Base-by-base conservation (phyloP, 106 monocot genomes). In the Dendrobium chrysotoxum region DNA sequence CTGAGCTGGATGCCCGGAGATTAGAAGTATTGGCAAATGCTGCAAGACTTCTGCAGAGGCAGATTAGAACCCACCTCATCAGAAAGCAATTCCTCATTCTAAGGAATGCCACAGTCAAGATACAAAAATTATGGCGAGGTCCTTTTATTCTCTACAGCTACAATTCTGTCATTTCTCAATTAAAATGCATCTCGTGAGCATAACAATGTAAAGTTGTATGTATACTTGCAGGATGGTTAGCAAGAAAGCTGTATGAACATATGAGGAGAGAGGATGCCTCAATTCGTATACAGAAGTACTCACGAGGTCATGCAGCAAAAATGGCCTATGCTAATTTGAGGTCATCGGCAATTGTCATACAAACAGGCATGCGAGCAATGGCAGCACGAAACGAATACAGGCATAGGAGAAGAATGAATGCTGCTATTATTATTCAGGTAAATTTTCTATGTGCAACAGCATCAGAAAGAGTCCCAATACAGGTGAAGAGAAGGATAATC, bases 1-100 rank as follows among this genome's bases (percentile, higher is more conserved):
- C 95, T 77, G 95, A 95, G 78, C 87, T 99, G 58, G 99, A 99
- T 88, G 95, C 99, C 79, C 82, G 95, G 84, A 93, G 99, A 87
- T 87, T 85, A 80, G 99, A 99, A 79, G 87, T 99, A 18, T 85
- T 99, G 80, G 91, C 91, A 83, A 90, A 89, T 86, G 95, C 95
- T 67, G 88, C 90, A 68, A 93, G 78, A 78, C 77, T 79, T 21
- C 88, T 99, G 67, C 99, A 99, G 80, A 93, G 95, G 78, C 91
- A 90, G 79, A 95, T 99, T 31, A 85, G 87, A 77, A 99, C 99
- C 82, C 86, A 95, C 81, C 82, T 95, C 38, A 71, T 89, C 57
- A 73, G 93, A 66, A 99, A 99, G 80, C 90, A 95, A 57, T 99
- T 91, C 75, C 79, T 95, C 70, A 79, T 53, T 9, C 81, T 90